Evolutionary conservation across 192 early-diverging fungal species (phyloP).

Genomic region (Gaertneriomyces sp.): DNA sequence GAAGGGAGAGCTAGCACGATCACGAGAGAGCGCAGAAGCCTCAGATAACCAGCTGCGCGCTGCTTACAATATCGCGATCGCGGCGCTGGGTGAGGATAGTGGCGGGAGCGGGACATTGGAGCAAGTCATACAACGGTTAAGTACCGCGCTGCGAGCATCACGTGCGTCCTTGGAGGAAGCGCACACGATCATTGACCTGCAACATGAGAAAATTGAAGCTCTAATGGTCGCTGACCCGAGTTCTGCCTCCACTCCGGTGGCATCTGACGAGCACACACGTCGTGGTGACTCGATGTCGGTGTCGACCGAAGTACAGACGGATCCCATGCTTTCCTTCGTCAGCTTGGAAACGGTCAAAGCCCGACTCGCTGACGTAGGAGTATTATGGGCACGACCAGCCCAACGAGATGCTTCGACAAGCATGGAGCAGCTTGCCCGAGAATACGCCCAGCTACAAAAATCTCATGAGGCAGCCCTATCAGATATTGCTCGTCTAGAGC

Average conservation of each 20-base stretch:
- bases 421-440: slow-evolving; percentile 8
- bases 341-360: slow-evolving; percentile 23
- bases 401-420: background rate
- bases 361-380: background rate
- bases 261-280: background rate
- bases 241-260: background rate
- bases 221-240: background rate
- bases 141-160: background rate
- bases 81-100: background rate
- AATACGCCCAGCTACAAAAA: slow-evolving; percentile 17
- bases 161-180: slow-evolving; percentile 12
- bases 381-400: slow-evolving; percentile 10
- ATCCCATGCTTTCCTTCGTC: slow-evolving; percentile 25
- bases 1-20: slow-evolving; percentile 3
- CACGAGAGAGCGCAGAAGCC: background rate
- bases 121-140: slow-evolving; percentile 1
- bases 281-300: background rate
- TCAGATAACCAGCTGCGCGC: background rate
- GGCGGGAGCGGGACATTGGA: slow-evolving; percentile 8
- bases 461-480: slow-evolving; percentile 1
- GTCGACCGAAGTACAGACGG: slow-evolving; percentile 16
- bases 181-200: slow-evolving; percentile 19
- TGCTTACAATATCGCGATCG: background rate
- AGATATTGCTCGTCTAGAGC: slow-evolving; percentile 14
- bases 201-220: slow-evolving; percentile 24